phyloP scores from a whole-genome alignment of 257 asterid genomes.

The Asclepias syriaca region DNA sequence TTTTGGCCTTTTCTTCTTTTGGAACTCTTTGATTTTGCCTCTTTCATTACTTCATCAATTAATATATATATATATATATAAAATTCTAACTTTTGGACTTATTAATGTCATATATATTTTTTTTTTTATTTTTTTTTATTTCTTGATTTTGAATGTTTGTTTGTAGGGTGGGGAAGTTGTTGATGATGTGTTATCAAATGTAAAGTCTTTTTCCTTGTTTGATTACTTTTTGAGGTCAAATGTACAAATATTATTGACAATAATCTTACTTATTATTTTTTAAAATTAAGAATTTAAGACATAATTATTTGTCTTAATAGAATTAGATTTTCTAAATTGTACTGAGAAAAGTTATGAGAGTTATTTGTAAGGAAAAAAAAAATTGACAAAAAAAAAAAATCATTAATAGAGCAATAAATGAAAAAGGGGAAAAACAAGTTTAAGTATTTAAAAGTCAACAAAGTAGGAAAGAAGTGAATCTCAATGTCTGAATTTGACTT shows the following conservation, averaged over 20 bases:
- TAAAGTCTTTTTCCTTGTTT: not conserved
- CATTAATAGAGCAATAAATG: too few relatives aligned
- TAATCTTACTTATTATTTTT: too few relatives aligned
- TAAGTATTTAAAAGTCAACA: constrained; percentile 9
- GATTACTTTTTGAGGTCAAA: not conserved
- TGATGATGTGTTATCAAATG: not conserved
- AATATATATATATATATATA: too few relatives aligned
- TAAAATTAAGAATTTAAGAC: too few relatives aligned
- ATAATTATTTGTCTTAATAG: too few relatives aligned
- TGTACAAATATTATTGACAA: not conserved
- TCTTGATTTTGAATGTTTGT: not conserved
- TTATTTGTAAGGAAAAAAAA: constrained; percentile 11
- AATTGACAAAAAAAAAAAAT: not conserved
- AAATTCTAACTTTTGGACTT: constrained; percentile 11
- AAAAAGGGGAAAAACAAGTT: not conserved
- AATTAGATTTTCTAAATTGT: too few relatives aligned
- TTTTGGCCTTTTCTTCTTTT: not conserved
- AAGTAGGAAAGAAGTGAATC: constrained; percentile 9
- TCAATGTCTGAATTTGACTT: not conserved
- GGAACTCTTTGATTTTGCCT: not conserved
- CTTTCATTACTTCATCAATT: not conserved
- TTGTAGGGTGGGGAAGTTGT: not conserved
- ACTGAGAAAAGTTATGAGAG: too few relatives aligned
- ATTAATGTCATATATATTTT: not conserved
- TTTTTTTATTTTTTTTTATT: too few relatives aligned